phyloP scores from a whole-genome alignment of 495 filamentous ascomycete genomes.

The Aeminium ludgeri region DNA sequence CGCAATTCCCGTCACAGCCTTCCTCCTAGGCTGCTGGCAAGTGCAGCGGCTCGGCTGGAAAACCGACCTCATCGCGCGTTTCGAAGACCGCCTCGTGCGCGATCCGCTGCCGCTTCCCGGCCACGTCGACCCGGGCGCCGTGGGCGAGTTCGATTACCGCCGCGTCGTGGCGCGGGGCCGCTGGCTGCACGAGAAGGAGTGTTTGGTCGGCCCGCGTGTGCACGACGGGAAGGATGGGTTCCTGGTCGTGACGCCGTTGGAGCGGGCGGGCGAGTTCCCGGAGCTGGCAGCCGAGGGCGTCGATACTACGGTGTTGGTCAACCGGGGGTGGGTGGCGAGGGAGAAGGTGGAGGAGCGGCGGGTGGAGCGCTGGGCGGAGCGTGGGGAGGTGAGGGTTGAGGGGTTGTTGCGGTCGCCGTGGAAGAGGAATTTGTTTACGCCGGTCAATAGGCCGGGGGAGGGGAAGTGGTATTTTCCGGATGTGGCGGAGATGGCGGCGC shows the following conservation, averaged over 20 bases:
- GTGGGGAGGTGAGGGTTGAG: constrained; percentile 60
- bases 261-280: constrained; percentile 35
- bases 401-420: constrained; percentile 77
- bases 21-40: constrained; percentile 85
- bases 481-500: constrained; percentile 75
- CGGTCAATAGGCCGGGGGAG: constrained; percentile 64
- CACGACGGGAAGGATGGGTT: constrained; percentile 79
- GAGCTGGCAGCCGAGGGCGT: neutral
- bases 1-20: constrained; percentile 78
- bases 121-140: constrained; percentile 56
- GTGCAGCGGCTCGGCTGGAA: constrained; percentile 90
- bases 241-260: constrained; percentile 78
- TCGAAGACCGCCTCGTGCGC: constrained; percentile 74
- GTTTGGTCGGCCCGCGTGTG: constrained; percentile 84
- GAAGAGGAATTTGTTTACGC: constrained; percentile 96
- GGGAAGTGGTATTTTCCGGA: constrained; percentile 91
- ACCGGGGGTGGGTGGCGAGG: constrained; percentile 78
- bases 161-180: constrained; percentile 60
- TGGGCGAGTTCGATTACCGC: constrained; percentile 84
- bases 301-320: constrained; percentile 51
- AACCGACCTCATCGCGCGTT: constrained; percentile 70
- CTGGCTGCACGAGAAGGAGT: constrained; percentile 78
- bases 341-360: constrained; percentile 47
- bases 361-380: too few relatives aligned
- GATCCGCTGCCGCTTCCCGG: constrained; percentile 78